Conservation (phyloP, 1,139 yeast species). For the Nematodospora anomalae region DNA sequence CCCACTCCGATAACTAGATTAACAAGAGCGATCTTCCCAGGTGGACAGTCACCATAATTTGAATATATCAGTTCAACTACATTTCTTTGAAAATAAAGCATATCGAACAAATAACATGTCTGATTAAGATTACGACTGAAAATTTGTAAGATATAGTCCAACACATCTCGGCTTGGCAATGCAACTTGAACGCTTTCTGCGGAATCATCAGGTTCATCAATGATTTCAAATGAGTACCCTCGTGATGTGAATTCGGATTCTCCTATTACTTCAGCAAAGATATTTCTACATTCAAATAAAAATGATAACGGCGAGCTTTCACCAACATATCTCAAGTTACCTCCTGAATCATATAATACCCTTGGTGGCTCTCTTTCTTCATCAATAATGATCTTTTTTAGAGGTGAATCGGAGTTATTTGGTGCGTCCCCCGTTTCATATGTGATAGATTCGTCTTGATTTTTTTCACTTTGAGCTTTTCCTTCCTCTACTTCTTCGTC, state of each 20-base stretch:
- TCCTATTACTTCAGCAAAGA: slow-evolving; percentile 19
- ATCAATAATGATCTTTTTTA: neutral
- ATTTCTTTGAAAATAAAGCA: slow-evolving; percentile 8
- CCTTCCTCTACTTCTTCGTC: neutral
- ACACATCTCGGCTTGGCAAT: slow-evolving; percentile 11
- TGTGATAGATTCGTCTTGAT: neutral
- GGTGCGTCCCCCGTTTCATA: neutral
- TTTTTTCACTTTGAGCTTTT: slow-evolving; percentile 1
- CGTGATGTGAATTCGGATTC: slow-evolving; percentile 12
- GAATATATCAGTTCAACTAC: slow-evolving; percentile 13
- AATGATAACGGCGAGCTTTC: slow-evolving; percentile 26
- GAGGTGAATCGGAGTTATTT: neutral
- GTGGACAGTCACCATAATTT: slow-evolving; percentile 11
- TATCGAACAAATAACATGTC: slow-evolving; percentile 14
- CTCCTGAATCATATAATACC: slow-evolving; percentile 15
- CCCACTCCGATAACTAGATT: slow-evolving; percentile 16
- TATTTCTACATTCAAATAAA: slow-evolving; percentile 23
- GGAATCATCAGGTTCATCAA: slow-evolving; percentile 15
- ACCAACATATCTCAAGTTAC: slow-evolving; percentile 25
- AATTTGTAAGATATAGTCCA: slow-evolving; percentile 9
- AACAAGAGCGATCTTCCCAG: slow-evolving; percentile 13
- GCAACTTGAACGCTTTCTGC: slow-evolving; percentile 13
- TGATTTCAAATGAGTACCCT: slow-evolving; percentile 10
- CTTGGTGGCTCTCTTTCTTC: slow-evolving; percentile 9
- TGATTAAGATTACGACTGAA: slow-evolving; percentile 12